Base-by-base conservation (phyloP, 192 early-diverging fungal species). In the Cladochytrium replicatum region DNA sequence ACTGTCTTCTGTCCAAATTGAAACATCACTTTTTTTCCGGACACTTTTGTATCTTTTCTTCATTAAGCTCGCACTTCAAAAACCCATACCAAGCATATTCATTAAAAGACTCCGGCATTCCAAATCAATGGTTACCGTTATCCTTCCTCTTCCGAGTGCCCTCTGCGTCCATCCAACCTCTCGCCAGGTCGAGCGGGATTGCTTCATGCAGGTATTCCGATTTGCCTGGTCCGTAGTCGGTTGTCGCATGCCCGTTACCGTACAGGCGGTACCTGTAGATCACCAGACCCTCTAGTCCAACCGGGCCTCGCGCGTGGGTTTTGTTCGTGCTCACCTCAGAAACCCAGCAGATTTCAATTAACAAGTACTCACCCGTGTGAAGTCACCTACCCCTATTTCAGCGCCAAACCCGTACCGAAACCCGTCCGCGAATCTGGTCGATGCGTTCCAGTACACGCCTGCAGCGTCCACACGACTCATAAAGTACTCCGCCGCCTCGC, bases 381-480 rank as follows among this genome's bases (percentile, higher is more conserved):
- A 0, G 32, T 25, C 11, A 48, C 54, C 50, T 55, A 87, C 89
- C 23, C 95, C 95, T 50, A 98, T 91, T 66, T 98, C 95, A 0
- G 95, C 86, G 25, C 95, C 95, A 71, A 98, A 98, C 13, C 95
- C 95, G 67, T 93, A 96, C 45, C 93, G 78, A 81, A 98, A 98
- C 4, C 95, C 95, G 61, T 98, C 95, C 28, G 95, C 89, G 70
- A 98, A 96, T 15, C 95, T 71, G 17, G 90, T 94, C 50, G 79
- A 83, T 3, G 91, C 91, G 58, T 99, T 99, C 87, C 88, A 94
- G 67, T 87, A 99, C 22, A 91, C 90, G 11, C 92, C 96, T n/a
- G 96, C 93, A 1, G 93, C 84, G 63, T 99, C 96, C 2, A 99
- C 92, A 19, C 78, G 65, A 4, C 75, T 71, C 92, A 99, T 88